Evolutionary conservation across 129 eudicot genomes (phyloP).

Genomic region (Flaveria brownii): DNA sequence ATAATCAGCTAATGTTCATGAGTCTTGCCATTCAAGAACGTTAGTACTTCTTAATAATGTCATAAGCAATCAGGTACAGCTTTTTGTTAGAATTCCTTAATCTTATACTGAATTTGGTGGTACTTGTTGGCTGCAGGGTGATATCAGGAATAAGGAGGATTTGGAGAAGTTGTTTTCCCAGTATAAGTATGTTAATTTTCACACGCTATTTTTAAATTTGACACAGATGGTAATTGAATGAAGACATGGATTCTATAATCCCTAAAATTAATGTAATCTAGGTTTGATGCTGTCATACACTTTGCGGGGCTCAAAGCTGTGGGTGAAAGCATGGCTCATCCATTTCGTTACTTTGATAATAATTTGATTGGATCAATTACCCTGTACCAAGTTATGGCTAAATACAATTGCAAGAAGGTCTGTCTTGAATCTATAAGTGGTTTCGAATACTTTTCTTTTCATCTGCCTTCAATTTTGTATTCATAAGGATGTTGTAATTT

Average conservation of each 20-base stretch:
- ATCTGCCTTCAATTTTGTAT: neutral
- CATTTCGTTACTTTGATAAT: conserved; percentile 85
- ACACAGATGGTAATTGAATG: neutral
- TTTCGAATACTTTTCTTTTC: neutral
- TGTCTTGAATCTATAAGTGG: conserved; percentile 18
- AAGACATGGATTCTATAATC: neutral
- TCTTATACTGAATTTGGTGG: conserved; percentile 2
- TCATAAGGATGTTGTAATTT: neutral
- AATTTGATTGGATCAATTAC: conserved; percentile 89
- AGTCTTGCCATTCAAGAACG: neutral
- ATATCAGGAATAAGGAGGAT: conserved; percentile 83
- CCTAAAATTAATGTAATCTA: conserved; percentile 21
- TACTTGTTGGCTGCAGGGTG: conserved; percentile 69
- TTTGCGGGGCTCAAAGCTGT: conserved; percentile 98
- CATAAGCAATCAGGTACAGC: too few relatives aligned
- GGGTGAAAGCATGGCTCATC: conserved; percentile 87
- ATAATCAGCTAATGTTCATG: neutral
- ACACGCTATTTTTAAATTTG: neutral
- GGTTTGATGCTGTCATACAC: conserved; percentile 95
- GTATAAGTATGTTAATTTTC: conserved; percentile 47
- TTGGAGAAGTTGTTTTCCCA: conserved; percentile 82
- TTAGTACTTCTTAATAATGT: too few relatives aligned
- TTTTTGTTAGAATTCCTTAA: neutral
- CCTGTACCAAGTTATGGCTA: conserved; percentile 78
- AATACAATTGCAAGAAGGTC: conserved; percentile 96